These are phyloP conservation scores for Phytophthora meadii DNA, from an alignment of 352 stramenopile species.

Conservation along the genomic window DNA sequence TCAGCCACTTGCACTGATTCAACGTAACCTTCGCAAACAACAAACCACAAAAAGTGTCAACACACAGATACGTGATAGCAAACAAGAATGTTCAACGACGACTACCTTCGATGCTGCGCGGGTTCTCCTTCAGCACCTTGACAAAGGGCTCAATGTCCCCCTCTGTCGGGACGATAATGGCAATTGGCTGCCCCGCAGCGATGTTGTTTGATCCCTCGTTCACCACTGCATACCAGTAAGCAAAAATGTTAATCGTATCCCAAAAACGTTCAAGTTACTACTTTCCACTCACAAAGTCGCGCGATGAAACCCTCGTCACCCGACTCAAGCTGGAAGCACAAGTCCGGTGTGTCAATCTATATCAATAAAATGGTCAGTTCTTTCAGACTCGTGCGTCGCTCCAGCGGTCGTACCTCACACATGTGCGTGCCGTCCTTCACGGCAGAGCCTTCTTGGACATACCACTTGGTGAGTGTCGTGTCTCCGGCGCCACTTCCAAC, in stretches of 20 bases:
- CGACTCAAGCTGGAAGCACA: slow-evolving; percentile 81
- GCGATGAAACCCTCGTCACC: slow-evolving; percentile 85
- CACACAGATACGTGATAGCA: not conserved
- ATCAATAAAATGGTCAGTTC: slow-evolving; percentile 6
- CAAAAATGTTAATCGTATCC: slow-evolving; percentile 11
- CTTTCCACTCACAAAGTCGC: slow-evolving; percentile 59
- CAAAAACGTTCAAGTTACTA: not conserved
- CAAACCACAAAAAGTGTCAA: not conserved
- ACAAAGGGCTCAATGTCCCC: slow-evolving; percentile 72
- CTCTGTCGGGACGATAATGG: slow-evolving; percentile 76
- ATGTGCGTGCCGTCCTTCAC: slow-evolving; percentile 77
- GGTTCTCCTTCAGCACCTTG: slow-evolving; percentile 57
- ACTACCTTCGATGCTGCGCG: slow-evolving; percentile 71
- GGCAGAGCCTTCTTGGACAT: slow-evolving; percentile 63
- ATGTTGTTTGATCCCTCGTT: slow-evolving; percentile 62
- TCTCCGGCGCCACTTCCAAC: slow-evolving; percentile 59
- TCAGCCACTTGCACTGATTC: slow-evolving; percentile 29
- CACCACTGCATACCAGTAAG: slow-evolving; percentile 54
- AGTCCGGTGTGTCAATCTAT: slow-evolving; percentile 87
- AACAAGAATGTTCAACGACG: not conserved
- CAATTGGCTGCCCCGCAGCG: slow-evolving; percentile 69
- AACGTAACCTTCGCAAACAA: slow-evolving; percentile 39
- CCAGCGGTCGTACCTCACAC: slow-evolving; percentile 61
- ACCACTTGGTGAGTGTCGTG: slow-evolving; percentile 83
- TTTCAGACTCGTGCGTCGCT: not conserved